Percentiles rank a stretch among this genome's conserved stretches.
These are phyloP conservation scores for Chenopodium album DNA, from an alignment of 148 eudicot genomes.

Conservation along the genomic window DNA sequence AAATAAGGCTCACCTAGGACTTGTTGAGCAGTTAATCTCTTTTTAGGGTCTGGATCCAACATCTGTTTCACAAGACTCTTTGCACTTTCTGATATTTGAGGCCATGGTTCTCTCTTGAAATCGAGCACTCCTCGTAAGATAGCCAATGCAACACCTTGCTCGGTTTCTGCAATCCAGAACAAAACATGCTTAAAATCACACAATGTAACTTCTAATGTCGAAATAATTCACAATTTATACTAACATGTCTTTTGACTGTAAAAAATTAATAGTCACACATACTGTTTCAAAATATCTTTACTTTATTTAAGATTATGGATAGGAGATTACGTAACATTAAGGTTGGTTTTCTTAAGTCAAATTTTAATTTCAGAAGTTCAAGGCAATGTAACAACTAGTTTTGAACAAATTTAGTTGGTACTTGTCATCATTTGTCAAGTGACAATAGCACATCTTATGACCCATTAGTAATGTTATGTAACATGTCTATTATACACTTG, in stretches of 20 bases:
- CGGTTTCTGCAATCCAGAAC: constrained; percentile 55
- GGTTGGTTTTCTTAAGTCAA: no score
- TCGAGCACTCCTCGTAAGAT: constrained; percentile 72
- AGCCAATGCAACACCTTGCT: constrained; percentile 90
- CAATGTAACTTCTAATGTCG: background rate
- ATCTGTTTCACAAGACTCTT: constrained; percentile 76
- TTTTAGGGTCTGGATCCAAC: constrained; percentile 75
- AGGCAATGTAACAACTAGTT: background rate
- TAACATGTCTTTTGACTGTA: background rate
- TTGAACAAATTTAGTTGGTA: background rate
- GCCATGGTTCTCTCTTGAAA: constrained; percentile 93
- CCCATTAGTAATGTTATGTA: background rate
- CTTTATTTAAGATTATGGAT: no score
- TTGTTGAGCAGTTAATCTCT: constrained; percentile 82
- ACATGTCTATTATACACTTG: background rate
- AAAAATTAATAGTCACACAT: background rate
- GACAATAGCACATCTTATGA: background rate
- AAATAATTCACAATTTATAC: background rate
- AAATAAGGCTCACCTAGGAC: constrained; percentile 67
- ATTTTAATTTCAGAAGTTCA: background rate
- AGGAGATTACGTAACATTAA: no score
- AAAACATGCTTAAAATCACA: background rate
- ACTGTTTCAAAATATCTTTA: background rate
- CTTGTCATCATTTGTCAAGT: background rate
- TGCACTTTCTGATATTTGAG: constrained; percentile 81